phyloP scores from a whole-genome alignment of 352 stramenopile species.

The Globisporangium sylvaticum region DNA sequence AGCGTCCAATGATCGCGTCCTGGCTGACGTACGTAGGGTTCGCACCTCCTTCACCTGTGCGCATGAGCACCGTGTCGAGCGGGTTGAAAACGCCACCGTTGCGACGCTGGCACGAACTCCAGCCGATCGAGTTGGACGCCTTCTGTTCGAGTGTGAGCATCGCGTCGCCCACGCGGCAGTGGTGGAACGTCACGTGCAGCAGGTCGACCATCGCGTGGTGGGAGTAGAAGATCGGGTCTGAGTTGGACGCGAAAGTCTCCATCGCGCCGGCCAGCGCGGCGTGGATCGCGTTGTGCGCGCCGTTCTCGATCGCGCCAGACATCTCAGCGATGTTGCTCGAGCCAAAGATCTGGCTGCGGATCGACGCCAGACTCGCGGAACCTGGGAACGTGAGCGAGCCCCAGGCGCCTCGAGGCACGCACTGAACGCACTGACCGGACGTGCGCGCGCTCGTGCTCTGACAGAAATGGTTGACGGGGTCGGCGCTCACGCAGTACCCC shows the following conservation, averaged over 20 bases:
- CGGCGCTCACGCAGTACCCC: slow-evolving; percentile 32
- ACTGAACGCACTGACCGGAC: slow-evolving; percentile 29
- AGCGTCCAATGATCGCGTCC: slow-evolving; percentile 26
- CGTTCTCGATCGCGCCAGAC: slow-evolving; percentile 27
- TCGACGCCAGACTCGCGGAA: slow-evolving; percentile 31
- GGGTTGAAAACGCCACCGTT: slow-evolving; percentile 7
- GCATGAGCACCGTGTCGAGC: slow-evolving; percentile 23
- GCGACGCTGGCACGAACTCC: slow-evolving; percentile 16
- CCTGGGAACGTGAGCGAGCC: slow-evolving; percentile 24
- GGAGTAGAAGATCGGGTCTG: slow-evolving; percentile 59
- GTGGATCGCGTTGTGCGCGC: slow-evolving; percentile 56
- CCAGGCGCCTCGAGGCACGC: slow-evolving; percentile 29
- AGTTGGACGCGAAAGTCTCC: slow-evolving; percentile 39
- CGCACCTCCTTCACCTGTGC: slow-evolving; percentile 24
- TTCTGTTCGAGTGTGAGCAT: slow-evolving; percentile 29
- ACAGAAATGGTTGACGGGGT: slow-evolving; percentile 45
- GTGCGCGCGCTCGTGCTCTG: slow-evolving; percentile 23
- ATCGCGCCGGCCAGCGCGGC: slow-evolving; percentile 37
- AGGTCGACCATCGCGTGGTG: slow-evolving; percentile 50
- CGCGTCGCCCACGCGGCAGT: slow-evolving; percentile 33
- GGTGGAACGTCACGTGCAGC: slow-evolving; percentile 51
- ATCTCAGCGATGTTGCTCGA: slow-evolving; percentile 26
- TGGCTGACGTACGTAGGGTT: slow-evolving; percentile 15
- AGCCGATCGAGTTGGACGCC: slow-evolving; percentile 18
- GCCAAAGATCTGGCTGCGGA: slow-evolving; percentile 46